Evolutionary conservation across 176 grass and related monocot genomes (phyloP), one percentile per base, ranked within the genome.

Genomic region (Oryza rufipogon): DNA sequence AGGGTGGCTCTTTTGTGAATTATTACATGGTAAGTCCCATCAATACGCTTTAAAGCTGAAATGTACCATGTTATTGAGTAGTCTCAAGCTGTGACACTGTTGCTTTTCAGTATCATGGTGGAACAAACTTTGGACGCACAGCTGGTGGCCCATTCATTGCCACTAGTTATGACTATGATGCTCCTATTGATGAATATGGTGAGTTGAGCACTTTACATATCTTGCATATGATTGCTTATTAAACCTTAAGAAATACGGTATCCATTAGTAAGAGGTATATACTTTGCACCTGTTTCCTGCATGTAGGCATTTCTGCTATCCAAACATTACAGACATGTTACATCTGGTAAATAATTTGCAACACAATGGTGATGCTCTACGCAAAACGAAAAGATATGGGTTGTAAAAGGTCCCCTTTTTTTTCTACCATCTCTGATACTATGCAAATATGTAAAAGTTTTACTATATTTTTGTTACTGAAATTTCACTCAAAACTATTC

Each of bases 181-280:
- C 96, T 78, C 96, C 96, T 36, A 92, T 99, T 79, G 96, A 99
- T 82, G 96, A 99, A 85, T 99, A 94, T 65, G 96, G 96, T 96
- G 83, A 75, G 80, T n/a, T 81, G 26, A 81, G 20, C 45, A 76
- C 16, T 38, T 58, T 22, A 13, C 45, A 83, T 58, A 13, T 58
- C 22, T 15, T 71, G 46, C 6, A 2, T 12, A 46, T 74, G 19
- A 4, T 79, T 74, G 23, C 17, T 73, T 46, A 26, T 7, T 83
- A 47, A 13, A 51, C 68, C 33, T 79, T 42, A 64, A 54, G 42
- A 73, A 73, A 11, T 44, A 78, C 26, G 22, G 7, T 44, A 11
- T 85, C 33, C 42, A 54, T 52, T 73, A 42, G 74, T 51, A 80
- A 64, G 64, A 82, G 34, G 5, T 54, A 60, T 82, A 20, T 34